Evolutionary conservation across 2,329 filamentous ascomycete species (phyloP), one percentile per base, ranked within the genome.

Genomic region (Malbranchea cinnamomea): DNA sequence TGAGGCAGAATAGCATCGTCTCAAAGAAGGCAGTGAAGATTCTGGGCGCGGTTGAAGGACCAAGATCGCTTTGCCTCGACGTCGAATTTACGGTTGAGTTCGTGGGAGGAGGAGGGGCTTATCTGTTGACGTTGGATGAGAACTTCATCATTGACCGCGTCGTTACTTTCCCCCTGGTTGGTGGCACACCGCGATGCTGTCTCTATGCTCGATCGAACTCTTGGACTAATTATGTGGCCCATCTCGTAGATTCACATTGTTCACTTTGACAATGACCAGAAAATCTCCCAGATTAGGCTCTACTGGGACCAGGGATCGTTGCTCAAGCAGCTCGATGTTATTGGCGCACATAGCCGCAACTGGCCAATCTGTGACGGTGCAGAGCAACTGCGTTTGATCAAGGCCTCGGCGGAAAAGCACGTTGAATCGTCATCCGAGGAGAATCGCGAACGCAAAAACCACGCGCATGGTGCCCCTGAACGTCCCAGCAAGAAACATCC

Each of bases 261-360:
- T 41, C 71, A 73, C 34, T 93, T 94, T 56, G 71, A 91, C 53
- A 51, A 56, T 41, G 57, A 77, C 26, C 71, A 74, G 52, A 84
- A 82, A 60, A 94, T 98, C 50, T 55, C 68, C 36, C 82, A 89
- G 53, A 80, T 95, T 40, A 80, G 87, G 43, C 72, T 87, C 43
- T 82, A 78, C 53, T 98, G 89, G 89, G 89, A 98, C 53, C 89
- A 98, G 56, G 85, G 76, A 37, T 78, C 83, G 31, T 70, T 98
- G 23, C 70, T 98, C 42, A 95, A 89, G 61, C 78, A 92, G 54
- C 69, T 94, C 40, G 85, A 94, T 38, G 75, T 94, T 33, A 95
- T 98, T 54, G 87, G 89, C 46, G 78, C 76, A 50, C 77, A 78
- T 31, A 82, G 81, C 33, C 80, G 78, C 53, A 92, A 89, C 58